Evolutionary conservation across 2,329 filamentous ascomycete genomes (phyloP), one percentile per base, ranked within the genome.

Genomic region (Cercospora canescens): DNA sequence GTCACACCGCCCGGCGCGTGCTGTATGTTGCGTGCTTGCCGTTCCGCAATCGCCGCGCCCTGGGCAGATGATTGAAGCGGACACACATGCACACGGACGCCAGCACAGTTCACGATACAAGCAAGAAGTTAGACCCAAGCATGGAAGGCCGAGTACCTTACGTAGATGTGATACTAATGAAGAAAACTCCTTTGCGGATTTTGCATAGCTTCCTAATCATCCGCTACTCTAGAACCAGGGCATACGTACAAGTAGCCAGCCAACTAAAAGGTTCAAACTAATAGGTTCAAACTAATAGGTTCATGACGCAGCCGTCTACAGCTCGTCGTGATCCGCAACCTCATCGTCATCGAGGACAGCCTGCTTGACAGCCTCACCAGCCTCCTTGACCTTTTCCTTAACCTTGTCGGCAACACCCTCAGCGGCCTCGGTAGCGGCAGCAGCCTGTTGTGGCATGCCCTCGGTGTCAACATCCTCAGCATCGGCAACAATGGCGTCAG

Each of bases 321-420:
- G 84, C 84, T 94, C 92, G 76, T 94, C 91, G 76, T 93, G 90
- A 50, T 74, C 73, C 67, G 78, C 79, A 35, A 76, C 77, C 34
- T 74, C 72, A 48, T 76, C 76, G 62, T 79, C 76, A 60, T 76
- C 76, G 41, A 73, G 72, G 28, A 74, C 69, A 21, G 71, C 75
- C 62, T 76, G 54, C 62, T 67, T 66, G 21, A 66, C 74, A 58
- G 76, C 75, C 65, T 76, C 76, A 24, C 76, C 74, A 26, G 75
- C 78, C 67, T 77, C 76, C 71, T 77, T 77, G 60, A 80, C 79
- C 62, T 76, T 78, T 58, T 73, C 73, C 71, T 73, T 73, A 60
- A 74, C 67, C 26, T 66, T 68, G 24, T 70, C 73, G 50, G 60
- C 58, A 37, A 39, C 64, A 16, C 54, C 60, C 60, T 41, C 59